Conservation (phyloP, 2,329 filamentous ascomycete species). For the Penicillium sp. region DNA sequence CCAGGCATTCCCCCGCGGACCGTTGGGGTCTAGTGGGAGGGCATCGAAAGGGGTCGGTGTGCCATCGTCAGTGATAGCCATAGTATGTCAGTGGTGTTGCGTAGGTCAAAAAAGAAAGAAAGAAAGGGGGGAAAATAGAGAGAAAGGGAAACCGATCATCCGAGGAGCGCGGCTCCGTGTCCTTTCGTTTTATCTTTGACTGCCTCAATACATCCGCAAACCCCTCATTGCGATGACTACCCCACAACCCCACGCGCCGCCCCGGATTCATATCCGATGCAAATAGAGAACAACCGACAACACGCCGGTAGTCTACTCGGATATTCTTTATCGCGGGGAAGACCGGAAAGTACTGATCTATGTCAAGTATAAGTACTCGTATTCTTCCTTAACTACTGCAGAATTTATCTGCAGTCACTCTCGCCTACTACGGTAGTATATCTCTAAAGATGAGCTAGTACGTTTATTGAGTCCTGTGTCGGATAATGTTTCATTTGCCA, state of each 20-base stretch:
- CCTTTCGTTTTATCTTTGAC: conserved; percentile 6
- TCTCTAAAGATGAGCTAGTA: too few species aligned
- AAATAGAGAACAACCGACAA: background rate
- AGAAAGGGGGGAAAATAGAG: too few species aligned
- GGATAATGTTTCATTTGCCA: too few species aligned
- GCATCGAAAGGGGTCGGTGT: conserved; percentile 18
- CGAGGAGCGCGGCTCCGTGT: too few species aligned
- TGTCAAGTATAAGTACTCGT: too few species aligned
- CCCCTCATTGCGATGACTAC: conserved; percentile 2
- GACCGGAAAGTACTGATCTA: too few species aligned
- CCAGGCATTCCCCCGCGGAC: conserved; percentile 60
- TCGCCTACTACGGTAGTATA: too few species aligned
- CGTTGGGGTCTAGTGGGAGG: conserved; percentile 31
- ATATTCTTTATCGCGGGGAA: too few species aligned
- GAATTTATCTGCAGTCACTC: too few species aligned
- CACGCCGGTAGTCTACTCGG: background rate
- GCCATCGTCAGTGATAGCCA: conserved; percentile 1
- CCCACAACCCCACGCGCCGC: background rate
- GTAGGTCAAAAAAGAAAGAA: background rate
- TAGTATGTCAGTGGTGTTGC: background rate
- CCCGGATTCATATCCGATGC: conserved; percentile 15
- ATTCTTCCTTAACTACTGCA: too few species aligned
- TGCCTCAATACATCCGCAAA: background rate
- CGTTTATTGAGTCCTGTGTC: too few species aligned
- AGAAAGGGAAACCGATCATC: too few species aligned